phyloP scores from a whole-genome alignment of 345 rosid genomes.

The Psidium guajava region DNA sequence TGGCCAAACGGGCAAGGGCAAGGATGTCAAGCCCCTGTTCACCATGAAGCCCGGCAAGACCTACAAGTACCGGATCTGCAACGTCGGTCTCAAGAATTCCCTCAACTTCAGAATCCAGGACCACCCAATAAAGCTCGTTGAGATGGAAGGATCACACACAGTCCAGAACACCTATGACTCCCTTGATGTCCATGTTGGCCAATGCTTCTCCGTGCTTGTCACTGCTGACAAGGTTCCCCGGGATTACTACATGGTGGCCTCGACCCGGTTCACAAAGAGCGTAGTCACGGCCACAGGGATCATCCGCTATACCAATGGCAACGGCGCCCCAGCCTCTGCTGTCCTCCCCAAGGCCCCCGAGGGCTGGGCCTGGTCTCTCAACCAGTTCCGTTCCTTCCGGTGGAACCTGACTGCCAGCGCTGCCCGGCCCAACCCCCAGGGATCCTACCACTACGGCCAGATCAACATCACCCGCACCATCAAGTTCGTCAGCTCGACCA shows the following conservation, averaged over 20 bases:
- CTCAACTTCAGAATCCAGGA: conserved; percentile 20
- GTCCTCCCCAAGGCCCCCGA: conserved; percentile 12
- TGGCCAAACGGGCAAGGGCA: conserved; percentile 2
- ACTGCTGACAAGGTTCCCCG: conserved; percentile 12
- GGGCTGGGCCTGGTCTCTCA: conserved; percentile 20
- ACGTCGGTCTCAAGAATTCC: conserved; percentile 8
- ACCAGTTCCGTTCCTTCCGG: conserved; percentile 17
- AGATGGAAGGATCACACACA: conserved; percentile 27
- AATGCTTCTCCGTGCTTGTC: conserved; percentile 20
- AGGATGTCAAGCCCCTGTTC: conserved; percentile 4
- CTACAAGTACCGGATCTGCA: conserved; percentile 13
- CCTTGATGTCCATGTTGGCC: conserved; percentile 22
- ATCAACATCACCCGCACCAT: conserved; percentile 18
- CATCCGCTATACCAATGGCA: conserved; percentile 5
- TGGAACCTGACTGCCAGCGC: conserved; percentile 38
- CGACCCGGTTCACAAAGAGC: conserved; percentile 13
- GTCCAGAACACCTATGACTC: conserved; percentile 15
- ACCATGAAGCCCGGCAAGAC: conserved; percentile 17
- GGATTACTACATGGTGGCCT: conserved; percentile 24
- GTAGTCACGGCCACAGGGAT: conserved; percentile 5
- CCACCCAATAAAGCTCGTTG: conserved; percentile 17
- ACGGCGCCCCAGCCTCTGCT: conserved; percentile 3
- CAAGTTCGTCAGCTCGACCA: conserved; percentile 1
- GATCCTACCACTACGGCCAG: conserved; percentile 33
- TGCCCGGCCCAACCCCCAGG: conserved; percentile 43